Base-by-base conservation (phyloP, 139 green algal genomes). In the Chlamydomonas sphaeroides region DNA sequence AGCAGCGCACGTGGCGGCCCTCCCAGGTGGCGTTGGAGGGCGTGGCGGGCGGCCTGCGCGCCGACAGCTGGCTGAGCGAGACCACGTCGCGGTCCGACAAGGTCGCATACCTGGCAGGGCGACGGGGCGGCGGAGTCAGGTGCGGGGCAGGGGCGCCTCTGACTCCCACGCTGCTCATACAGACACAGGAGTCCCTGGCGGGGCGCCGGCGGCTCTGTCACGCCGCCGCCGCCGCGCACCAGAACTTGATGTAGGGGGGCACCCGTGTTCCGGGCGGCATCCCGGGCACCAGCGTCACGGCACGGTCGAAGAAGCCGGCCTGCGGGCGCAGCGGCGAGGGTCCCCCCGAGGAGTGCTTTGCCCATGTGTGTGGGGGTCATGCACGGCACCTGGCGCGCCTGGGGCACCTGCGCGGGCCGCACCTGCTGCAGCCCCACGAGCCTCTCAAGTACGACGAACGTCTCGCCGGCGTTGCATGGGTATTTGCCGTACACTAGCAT, bases 391-490 rank as follows among this genome's bases (percentile, higher is more conserved):
- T n/a, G n/a, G n/a, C n/a, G n/a, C n/a, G n/a, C n/a, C n/a, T n/a
- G n/a, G n/a, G n/a, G n/a, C n/a, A n/a, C n/a, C n/a, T n/a, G n/a
- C n/a, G n/a, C n/a, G n/a, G n/a, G n/a, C 1, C 74, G 0, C 75
- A 82, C 75, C 75, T 73, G 56, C 75, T 82, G 75, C 61, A 82
- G 75, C 32, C 38, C 65, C 17, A 82, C 75, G 21, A 82, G 75
- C 75, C 72, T 82, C 45, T 82, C 75, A 14, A 73, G 72, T 41
- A 82, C 72, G 59, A 73, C 72, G 21, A 61, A 84, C 15, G 77
- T 84, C 65, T 84, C 77, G 32, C 65, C 77, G 5, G 77, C 77
- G 77, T 75, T 84, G 77, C 56, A 84, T 17, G 77, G 77, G 35
- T 66, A 66, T 30, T 66, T 30, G 25, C 38, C 66, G 65, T 68